These are phyloP conservation scores for Citeromyces siamensis DNA, from an alignment of 1,139 yeast genomes.

Conservation along the genomic window DNA sequence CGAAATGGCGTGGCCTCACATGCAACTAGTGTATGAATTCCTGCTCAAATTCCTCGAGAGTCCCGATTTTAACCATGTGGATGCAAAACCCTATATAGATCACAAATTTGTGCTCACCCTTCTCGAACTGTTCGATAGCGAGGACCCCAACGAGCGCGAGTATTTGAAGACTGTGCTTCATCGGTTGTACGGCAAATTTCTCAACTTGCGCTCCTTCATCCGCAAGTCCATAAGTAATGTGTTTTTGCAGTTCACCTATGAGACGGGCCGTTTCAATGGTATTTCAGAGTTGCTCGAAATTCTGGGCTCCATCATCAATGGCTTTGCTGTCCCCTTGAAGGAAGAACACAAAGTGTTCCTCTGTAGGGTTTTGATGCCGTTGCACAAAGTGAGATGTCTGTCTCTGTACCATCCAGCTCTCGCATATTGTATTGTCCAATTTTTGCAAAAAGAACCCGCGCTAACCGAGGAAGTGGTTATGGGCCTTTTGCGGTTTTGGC, in stretches of 20 bases:
- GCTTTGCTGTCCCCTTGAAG: conserved; percentile 93
- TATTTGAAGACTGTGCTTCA: conserved; percentile 91
- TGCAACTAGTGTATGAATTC: conserved; percentile 93
- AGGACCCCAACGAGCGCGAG: conserved; percentile 94
- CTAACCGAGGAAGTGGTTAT: conserved; percentile 91
- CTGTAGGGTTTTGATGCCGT: conserved; percentile 79
- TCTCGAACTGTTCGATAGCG: conserved; percentile 86
- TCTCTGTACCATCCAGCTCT: conserved; percentile 91
- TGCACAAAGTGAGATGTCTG: conserved; percentile 84
- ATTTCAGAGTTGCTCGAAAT: conserved; percentile 91
- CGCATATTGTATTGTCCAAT: conserved; percentile 95
- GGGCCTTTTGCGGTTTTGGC: conserved; percentile 94
- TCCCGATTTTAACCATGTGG: conserved; percentile 87
- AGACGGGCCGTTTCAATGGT: conserved; percentile 93
- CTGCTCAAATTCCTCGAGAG: conserved; percentile 87
- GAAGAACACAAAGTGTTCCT: conserved; percentile 93
- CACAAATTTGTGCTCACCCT: conserved; percentile 75
- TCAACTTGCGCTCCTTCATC: conserved; percentile 82
- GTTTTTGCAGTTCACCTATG: conserved; percentile 86
- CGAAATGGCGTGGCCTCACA: conserved; percentile 98
- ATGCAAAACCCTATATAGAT: conserved; percentile 89
- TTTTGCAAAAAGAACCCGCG: conserved; percentile 84
- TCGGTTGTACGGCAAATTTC: conserved; percentile 89
- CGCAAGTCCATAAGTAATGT: conserved; percentile 88
- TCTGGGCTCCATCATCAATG: conserved; percentile 91